Conservation (phyloP, 2,329 filamentous ascomycete genomes). For the Passalora sequoiae region DNA sequence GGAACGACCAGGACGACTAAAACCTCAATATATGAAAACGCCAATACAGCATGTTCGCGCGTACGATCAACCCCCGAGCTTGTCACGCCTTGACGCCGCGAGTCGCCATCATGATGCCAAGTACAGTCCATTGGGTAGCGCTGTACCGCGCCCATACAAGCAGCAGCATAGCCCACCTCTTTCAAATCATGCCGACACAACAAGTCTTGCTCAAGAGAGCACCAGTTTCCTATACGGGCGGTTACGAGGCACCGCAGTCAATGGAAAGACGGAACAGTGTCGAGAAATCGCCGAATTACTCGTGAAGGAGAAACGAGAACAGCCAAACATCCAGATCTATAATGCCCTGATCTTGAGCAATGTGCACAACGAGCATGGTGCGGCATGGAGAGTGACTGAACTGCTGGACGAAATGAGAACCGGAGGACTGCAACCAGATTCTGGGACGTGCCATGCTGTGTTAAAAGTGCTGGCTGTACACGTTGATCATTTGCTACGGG, state of each 20-base stretch:
- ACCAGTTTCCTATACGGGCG: slow-evolving; percentile 44
- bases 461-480: slow-evolving; percentile 74
- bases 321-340: slow-evolving; percentile 59
- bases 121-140: not conserved
- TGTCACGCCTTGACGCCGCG: slow-evolving; percentile 3
- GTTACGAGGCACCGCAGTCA: slow-evolving; percentile 40
- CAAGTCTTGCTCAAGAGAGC: no score
- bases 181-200: no score
- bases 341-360: slow-evolving; percentile 71
- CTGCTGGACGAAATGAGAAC: slow-evolving; percentile 69
- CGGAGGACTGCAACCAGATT: slow-evolving; percentile 58
- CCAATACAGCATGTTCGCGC: slow-evolving; percentile 2
- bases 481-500: slow-evolving; percentile 74
- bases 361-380: slow-evolving; percentile 58
- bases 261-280: slow-evolving; percentile 38
- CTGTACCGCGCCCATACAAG: not conserved
- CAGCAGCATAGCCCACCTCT: not conserved
- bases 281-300: slow-evolving; percentile 54
- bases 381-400: slow-evolving; percentile 55
- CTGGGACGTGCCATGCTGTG: slow-evolving; percentile 64
- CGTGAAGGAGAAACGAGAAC: slow-evolving; percentile 51
- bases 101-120: slow-evolving; percentile 7
- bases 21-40: slow-evolving; percentile 20
- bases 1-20: slow-evolving; percentile 8
- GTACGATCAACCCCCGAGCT: slow-evolving; percentile 1